Percentiles rank a stretch among this genome's conserved stretches.
Evolutionary conservation across 1,284 basidiomycete genomes (phyloP).

Genomic region (Cutaneotrichosporon dermatis): DNA sequence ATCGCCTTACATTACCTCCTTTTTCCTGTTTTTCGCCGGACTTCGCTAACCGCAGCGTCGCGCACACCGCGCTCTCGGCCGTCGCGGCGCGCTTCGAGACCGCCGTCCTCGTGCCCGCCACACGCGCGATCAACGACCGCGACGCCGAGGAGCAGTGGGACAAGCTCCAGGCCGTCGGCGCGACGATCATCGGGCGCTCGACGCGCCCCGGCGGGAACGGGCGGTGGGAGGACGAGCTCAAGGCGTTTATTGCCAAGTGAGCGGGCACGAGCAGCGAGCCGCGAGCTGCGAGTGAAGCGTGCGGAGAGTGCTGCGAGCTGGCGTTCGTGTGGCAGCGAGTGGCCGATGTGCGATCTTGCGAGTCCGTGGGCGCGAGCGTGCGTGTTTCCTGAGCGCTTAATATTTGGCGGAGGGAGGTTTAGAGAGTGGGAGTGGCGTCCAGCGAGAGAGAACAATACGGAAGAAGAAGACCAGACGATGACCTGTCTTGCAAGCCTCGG

Average conservation of each 20-base stretch:
- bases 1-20: no score
- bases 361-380: no score
- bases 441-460: no score
- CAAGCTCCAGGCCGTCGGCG: slow-evolving; percentile 12
- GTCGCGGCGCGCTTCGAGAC: slow-evolving; percentile 26
- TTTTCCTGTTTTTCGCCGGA: slow-evolving; percentile 4
- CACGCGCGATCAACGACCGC: slow-evolving; percentile 22
- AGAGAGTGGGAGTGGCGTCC: no score
- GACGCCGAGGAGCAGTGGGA: slow-evolving; percentile 9
- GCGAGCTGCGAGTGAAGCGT: background rate
- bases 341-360: no score
- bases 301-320: no score
- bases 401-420: no score
- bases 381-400: no score
- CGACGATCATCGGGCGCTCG: slow-evolving; percentile 9
- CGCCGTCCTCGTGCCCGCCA: slow-evolving; percentile 24
- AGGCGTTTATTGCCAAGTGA: background rate
- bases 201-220: background rate
- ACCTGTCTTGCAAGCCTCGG: no score
- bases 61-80: slow-evolving; percentile 28
- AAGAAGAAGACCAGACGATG: no score
- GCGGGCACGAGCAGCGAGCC: no score
- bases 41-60: slow-evolving; percentile 13
- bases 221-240: slow-evolving; percentile 13
- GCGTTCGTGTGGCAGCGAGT: no score